A percentile compares a stretch with the other conserved stretches of the same genome.
These are phyloP conservation scores for Paecilomyces variotii DNA, from an alignment of 2,329 filamentous ascomycete genomes.

Conservation along the genomic window DNA sequence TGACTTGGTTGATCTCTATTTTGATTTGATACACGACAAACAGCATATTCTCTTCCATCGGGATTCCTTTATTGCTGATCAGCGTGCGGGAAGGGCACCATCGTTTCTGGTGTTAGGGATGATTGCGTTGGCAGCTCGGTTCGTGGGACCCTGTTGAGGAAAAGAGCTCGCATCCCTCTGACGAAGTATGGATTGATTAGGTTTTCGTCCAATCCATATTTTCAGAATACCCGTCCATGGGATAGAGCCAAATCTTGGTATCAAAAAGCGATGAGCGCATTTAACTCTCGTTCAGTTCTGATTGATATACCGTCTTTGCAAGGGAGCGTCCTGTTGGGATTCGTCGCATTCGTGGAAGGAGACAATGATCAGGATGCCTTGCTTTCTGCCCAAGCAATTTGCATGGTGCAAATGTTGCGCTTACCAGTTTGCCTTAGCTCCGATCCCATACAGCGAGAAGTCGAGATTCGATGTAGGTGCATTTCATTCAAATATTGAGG, in stretches of 20 bases:
- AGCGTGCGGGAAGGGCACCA: neutral
- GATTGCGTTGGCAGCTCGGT: neutral
- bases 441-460: neutral
- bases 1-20: constrained; percentile 11
- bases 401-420: neutral
- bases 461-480: neutral
- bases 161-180: neutral
- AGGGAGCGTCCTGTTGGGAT: neutral
- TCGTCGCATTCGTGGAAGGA: neutral
- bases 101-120: neutral
- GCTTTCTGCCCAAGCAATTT: neutral
- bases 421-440: neutral
- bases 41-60: constrained; percentile 12
- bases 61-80: constrained; percentile 6
- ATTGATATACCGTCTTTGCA: neutral
- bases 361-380: neutral
- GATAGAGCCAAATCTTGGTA: neutral
- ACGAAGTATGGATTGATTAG: neutral
- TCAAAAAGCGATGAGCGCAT: neutral
- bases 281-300: neutral
- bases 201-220: neutral
- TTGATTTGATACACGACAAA: constrained; percentile 12
- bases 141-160: neutral
- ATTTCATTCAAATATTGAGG: neutral
- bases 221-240: neutral